Percentiles rank a stretch among this genome's conserved stretches.
Conservation (phyloP, 306 rosid genomes). For the Luffa aegyptiaca region DNA sequence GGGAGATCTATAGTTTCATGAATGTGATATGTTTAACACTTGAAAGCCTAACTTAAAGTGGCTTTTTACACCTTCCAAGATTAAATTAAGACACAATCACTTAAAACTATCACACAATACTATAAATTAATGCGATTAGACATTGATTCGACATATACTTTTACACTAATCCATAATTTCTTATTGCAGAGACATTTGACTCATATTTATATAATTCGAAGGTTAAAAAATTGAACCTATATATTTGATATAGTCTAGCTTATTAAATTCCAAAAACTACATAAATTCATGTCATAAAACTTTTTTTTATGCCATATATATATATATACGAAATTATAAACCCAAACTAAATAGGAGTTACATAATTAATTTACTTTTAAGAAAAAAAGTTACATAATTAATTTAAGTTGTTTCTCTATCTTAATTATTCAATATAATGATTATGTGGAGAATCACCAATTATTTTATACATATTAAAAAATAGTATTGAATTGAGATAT, state of each 20-base stretch:
- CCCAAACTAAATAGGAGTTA: too few relatives aligned
- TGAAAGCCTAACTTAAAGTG: not conserved
- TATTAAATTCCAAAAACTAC: not conserved
- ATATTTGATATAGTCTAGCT: not conserved
- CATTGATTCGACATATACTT: not conserved
- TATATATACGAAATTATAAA: too few relatives aligned
- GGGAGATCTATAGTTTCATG: not conserved
- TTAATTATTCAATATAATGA: not conserved
- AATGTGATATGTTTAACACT: not conserved
- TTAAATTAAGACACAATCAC: not conserved
- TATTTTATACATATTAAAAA: not conserved
- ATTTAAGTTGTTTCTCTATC: too few relatives aligned
- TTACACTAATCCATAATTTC: too few relatives aligned
- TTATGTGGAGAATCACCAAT: not conserved
- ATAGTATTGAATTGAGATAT: slow-evolving; percentile 1
- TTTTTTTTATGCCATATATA: too few relatives aligned
- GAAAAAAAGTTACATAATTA: too few relatives aligned
- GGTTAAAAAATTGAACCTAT: not conserved
- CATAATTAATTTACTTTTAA: too few relatives aligned
- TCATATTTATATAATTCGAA: not conserved
- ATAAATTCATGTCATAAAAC: too few relatives aligned
- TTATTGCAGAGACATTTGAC: too few relatives aligned
- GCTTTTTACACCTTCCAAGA: not conserved
- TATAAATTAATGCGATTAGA: not conserved
- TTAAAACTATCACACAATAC: not conserved